Percentiles rank a stretch among this genome's conserved stretches.
Conservation (phyloP, 495 filamentous ascomycete genomes). For the Zalerion maritima region DNA sequence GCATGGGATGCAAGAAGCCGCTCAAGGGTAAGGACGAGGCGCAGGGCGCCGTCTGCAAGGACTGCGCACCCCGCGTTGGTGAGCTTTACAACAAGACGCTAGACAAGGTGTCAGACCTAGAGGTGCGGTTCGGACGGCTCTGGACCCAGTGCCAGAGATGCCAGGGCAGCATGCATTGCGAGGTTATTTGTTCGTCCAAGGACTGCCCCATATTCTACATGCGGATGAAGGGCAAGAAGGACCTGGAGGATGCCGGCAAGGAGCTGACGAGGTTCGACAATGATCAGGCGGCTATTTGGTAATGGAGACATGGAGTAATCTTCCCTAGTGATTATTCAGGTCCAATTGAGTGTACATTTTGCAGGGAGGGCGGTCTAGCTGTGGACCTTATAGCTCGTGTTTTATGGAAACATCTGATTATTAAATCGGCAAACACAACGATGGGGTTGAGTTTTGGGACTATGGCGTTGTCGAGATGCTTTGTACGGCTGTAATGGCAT, state of each 20-base stretch:
- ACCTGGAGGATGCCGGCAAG: conserved; percentile 87
- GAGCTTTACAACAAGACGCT: conserved; percentile 91
- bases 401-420: too few species aligned
- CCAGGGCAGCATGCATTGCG: conserved; percentile 92
- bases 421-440: too few species aligned
- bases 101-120: conserved; percentile 73
- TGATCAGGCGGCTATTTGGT: conserved; percentile 44
- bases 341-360: too few species aligned
- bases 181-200: conserved; percentile 90
- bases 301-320: conserved; percentile 5
- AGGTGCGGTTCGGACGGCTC: conserved; percentile 79
- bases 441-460: too few species aligned
- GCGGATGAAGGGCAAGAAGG: conserved; percentile 99
- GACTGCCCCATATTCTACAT: conserved; percentile 99
- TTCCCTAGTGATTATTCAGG: too few species aligned
- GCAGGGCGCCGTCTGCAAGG: conserved; percentile 73
- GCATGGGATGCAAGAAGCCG: conserved; percentile 97
- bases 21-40: conserved; percentile 62
- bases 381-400: too few species aligned
- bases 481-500: too few species aligned
- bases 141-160: conserved; percentile 99
- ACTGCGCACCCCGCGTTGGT: conserved; percentile 71
- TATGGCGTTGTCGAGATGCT: too few species aligned
- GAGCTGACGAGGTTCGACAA: conserved; percentile 83
- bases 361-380: too few species aligned